Conservation (phyloP, 2,329 filamentous ascomycete species). For the Colletotrichum cordylinicola region DNA sequence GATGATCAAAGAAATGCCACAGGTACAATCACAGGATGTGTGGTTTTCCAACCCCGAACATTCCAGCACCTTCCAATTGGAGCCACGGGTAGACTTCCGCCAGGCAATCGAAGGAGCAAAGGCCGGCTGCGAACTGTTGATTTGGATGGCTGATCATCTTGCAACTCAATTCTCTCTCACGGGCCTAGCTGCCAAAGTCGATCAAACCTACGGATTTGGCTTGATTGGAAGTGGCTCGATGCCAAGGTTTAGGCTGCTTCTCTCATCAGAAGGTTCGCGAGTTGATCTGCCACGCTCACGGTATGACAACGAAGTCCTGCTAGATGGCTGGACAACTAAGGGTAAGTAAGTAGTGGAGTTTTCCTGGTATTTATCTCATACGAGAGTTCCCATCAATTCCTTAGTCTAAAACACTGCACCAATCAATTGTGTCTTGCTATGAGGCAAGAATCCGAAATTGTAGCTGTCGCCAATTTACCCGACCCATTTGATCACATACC, state of each 20-base stretch:
- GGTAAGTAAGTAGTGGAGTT: not conserved
- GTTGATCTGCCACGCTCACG: not conserved
- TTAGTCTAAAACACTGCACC: not conserved
- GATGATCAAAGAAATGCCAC: not conserved
- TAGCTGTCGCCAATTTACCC: not conserved
- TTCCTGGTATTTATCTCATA: not conserved
- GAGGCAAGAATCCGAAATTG: too few relatives aligned
- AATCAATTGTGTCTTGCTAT: not conserved
- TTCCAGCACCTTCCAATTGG: not conserved
- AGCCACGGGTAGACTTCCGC: not conserved
- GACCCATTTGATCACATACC: too few relatives aligned
- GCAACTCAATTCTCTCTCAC: not conserved
- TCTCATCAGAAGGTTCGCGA: not conserved
- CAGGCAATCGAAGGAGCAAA: not conserved
- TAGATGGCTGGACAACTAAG: not conserved
- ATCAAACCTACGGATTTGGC: not conserved
- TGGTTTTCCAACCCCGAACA: not conserved
- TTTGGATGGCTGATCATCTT: not conserved
- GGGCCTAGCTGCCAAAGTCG: not conserved
- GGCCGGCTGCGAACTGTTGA: not conserved
- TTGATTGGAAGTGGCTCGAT: not conserved
- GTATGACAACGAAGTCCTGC: not conserved
- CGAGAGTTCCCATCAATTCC: not conserved
- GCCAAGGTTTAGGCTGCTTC: not conserved
- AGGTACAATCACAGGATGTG: not conserved